Evolutionary conservation across 768 basidiomycete genomes (phyloP).

Genomic region (Calvatia gigantea): DNA sequence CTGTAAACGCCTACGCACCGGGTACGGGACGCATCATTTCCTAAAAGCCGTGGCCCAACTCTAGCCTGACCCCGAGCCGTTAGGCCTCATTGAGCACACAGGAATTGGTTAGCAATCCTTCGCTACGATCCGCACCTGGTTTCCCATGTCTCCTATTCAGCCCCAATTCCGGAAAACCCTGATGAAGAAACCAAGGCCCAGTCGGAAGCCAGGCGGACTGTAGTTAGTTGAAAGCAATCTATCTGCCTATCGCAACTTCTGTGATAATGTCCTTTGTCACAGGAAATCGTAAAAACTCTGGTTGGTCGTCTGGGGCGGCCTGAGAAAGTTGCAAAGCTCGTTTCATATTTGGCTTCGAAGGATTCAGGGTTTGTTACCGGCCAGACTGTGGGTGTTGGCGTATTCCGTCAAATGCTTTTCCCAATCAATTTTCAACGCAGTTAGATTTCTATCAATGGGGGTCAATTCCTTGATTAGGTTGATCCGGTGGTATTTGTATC

Average conservation of each 20-base stretch:
- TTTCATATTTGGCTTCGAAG: constrained; percentile 20
- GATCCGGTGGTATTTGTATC: too few species aligned
- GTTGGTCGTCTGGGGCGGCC: not conserved
- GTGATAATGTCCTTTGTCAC: too few species aligned
- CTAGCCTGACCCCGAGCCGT: not conserved
- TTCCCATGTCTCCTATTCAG: not conserved
- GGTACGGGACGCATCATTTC: constrained; percentile 14
- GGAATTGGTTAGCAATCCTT: not conserved
- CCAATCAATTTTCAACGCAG: not conserved
- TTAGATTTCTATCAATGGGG: constrained; percentile 6
- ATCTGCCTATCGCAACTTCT: not conserved
- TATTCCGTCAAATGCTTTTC: not conserved
- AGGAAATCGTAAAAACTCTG: not conserved
- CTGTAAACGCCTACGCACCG: constrained; percentile 40
- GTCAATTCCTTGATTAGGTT: not conserved
- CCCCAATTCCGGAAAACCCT: not conserved
- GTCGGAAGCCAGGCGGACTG: not conserved
- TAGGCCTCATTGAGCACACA: not conserved
- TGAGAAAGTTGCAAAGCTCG: constrained; percentile 17
- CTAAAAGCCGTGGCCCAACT: too few species aligned
- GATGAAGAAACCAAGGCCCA: not conserved
- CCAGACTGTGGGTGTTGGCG: not conserved
- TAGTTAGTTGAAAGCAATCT: not conserved
- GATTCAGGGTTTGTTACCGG: constrained; percentile 18
- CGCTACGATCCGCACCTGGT: not conserved